Conservation (phyloP, 2,329 filamentous ascomycete species). For the Trichoderma citrinoviride region DNA sequence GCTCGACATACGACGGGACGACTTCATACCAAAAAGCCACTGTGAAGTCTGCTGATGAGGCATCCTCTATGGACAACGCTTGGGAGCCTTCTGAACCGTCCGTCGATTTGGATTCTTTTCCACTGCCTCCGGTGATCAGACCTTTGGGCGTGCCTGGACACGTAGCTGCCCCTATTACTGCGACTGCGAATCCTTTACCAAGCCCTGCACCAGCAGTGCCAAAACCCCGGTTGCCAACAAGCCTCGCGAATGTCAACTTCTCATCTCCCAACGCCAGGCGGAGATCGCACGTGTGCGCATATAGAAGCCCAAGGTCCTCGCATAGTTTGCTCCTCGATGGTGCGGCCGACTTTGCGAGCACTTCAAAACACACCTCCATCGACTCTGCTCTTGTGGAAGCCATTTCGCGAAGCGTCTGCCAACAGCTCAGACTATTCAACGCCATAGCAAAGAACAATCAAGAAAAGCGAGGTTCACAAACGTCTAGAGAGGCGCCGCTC, state of each 20-base stretch:
- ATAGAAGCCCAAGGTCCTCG: neutral
- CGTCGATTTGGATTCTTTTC: constrained; percentile 22
- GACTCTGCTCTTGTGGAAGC: constrained; percentile 45
- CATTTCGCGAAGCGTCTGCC: constrained; percentile 44
- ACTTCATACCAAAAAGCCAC: neutral
- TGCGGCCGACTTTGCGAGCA: constrained; percentile 21
- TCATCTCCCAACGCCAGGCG: neutral
- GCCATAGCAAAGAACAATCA: constrained; percentile 26
- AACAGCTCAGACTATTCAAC: constrained; percentile 44
- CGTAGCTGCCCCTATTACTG: neutral
- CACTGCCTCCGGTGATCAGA: constrained; percentile 15
- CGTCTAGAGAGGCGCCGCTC: constrained; percentile 1
- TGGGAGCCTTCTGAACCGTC: constrained; percentile 16
- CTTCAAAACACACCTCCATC: constrained; percentile 33
- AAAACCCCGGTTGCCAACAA: neutral
- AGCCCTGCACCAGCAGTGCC: neutral
- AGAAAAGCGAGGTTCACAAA: neutral
- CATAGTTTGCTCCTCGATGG: constrained; percentile 24
- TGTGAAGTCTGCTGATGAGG: neutral
- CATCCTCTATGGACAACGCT: constrained; percentile 2
- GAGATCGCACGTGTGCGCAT: neutral
- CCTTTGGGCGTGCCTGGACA: neutral
- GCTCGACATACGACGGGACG: neutral
- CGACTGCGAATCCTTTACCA: neutral
- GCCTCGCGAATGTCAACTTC: neutral